Percentiles rank a stretch among this genome's conserved stretches.
Conservation (phyloP, 257 asterid genomes). For the Solanum piurae region DNA sequence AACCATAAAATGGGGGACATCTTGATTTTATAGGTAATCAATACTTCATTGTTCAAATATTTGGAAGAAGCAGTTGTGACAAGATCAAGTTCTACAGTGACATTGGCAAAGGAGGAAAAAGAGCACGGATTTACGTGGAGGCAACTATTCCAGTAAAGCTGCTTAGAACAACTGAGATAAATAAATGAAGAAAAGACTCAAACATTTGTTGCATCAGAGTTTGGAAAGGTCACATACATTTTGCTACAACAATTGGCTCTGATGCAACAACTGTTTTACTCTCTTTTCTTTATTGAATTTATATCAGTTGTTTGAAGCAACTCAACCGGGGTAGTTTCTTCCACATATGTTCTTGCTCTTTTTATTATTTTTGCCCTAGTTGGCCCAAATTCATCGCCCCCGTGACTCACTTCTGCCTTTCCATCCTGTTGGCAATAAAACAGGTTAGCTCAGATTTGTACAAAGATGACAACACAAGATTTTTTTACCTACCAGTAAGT, state of each 20-base stretch:
- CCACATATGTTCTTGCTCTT: not conserved
- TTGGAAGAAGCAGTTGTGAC: too few relatives aligned
- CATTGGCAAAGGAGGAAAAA: slow-evolving; percentile 11
- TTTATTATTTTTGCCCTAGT: not conserved
- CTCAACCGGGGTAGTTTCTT: not conserved
- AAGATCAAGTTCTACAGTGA: too few relatives aligned
- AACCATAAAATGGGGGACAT: slow-evolving; percentile 4
- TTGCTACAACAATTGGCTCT: not conserved
- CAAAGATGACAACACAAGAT: not conserved
- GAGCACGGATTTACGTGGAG: not conserved
- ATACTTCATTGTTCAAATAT: too few relatives aligned
- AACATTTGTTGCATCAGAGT: not conserved
- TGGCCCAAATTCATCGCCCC: not conserved
- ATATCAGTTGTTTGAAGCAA: not conserved
- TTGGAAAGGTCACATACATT: not conserved
- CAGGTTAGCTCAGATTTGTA: not conserved
- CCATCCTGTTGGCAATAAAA: not conserved
- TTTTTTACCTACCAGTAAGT: too few relatives aligned
- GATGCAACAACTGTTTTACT: not conserved
- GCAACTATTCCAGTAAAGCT: not conserved
- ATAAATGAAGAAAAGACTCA: too few relatives aligned
- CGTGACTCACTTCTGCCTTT: not conserved
- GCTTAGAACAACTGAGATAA: not conserved
- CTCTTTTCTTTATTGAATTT: not conserved
- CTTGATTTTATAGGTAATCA: too few relatives aligned